Conservation (phyloP, 1,139 yeast species). For the Geotrichum macrosporum region DNA sequence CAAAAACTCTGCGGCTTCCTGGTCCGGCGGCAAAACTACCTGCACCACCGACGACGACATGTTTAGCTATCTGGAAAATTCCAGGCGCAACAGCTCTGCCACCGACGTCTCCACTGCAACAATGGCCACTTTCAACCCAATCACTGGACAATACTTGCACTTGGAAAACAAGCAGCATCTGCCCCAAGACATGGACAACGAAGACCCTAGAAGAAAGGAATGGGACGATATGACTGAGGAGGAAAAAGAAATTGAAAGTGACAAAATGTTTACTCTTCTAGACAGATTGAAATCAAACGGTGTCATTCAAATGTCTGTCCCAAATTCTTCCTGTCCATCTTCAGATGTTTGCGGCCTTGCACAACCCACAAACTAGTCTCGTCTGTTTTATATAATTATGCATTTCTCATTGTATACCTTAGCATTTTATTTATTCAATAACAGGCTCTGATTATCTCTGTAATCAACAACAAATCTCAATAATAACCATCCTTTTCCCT, state of each 20-base stretch:
- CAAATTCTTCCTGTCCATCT: no score
- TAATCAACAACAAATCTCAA: no score
- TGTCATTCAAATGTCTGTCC: conserved; percentile 44
- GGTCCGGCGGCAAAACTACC: not conserved
- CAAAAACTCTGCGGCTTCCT: conserved; percentile 21
- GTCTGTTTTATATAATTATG: no score
- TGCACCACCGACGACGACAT: not conserved
- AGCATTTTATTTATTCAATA: no score
- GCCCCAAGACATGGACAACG: no score
- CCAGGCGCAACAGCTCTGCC: not conserved
- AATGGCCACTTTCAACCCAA: conserved; percentile 27
- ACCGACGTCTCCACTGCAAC: conserved; percentile 1
- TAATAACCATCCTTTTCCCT: no score
- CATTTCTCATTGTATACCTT: no score
- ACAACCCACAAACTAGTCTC: no score
- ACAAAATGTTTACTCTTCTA: conserved; percentile 47
- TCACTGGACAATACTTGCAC: conserved; percentile 32
- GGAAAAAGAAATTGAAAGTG: conserved; percentile 54
- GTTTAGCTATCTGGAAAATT: not conserved
- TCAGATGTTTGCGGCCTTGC: no score
- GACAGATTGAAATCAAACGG: conserved; percentile 49
- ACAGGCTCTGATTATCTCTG: no score
- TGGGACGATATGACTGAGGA: conserved; percentile 44
- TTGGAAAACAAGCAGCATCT: conserved; percentile 1
- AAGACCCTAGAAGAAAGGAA: no score